Evolutionary conservation across 257 asterid genomes (phyloP).

Genomic region (Verbena officinalis): DNA sequence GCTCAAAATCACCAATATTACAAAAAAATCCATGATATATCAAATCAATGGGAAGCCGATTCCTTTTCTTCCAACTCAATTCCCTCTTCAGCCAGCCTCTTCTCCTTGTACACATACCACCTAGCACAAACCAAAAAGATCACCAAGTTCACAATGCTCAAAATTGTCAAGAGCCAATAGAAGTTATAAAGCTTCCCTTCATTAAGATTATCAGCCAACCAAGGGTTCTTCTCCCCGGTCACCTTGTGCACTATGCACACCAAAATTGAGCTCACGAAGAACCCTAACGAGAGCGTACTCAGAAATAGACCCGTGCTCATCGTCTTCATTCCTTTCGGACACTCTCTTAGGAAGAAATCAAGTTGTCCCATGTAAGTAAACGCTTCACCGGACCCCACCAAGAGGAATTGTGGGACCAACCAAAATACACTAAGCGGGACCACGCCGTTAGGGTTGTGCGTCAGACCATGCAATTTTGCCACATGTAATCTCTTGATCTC

Average conservation of each 20-base stretch:
- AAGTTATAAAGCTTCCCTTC: slow-evolving; percentile 72
- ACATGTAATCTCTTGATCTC: slow-evolving; percentile 56
- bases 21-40: background rate
- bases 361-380: slow-evolving; percentile 87
- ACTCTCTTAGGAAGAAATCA: slow-evolving; percentile 78
- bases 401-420: slow-evolving; percentile 69
- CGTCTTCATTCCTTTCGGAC: slow-evolving; percentile 91
- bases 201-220: slow-evolving; percentile 79
- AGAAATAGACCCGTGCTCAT: slow-evolving; percentile 85
- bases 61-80: slow-evolving; percentile 64
- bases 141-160: slow-evolving; percentile 57
- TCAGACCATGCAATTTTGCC: slow-evolving; percentile 41
- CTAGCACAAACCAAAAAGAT: slow-evolving; percentile 51
- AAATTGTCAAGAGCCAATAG: slow-evolving; percentile 67
- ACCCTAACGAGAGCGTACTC: slow-evolving; percentile 79
- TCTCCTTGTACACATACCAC: slow-evolving; percentile 83
- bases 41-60: slow-evolving; percentile 41
- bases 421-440: slow-evolving; percentile 68
- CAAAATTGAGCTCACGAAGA: slow-evolving; percentile 65
- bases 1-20: background rate
- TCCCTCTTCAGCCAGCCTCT: slow-evolving; percentile 68
- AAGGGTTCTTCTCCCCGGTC: slow-evolving; percentile 52
- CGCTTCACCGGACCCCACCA: slow-evolving; percentile 88
- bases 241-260: slow-evolving; percentile 66
- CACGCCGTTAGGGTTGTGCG: slow-evolving; percentile 1